phyloP scores from a whole-genome alignment of 176 grass and related monocot genomes.

The Urochloa ruziziensis region DNA sequence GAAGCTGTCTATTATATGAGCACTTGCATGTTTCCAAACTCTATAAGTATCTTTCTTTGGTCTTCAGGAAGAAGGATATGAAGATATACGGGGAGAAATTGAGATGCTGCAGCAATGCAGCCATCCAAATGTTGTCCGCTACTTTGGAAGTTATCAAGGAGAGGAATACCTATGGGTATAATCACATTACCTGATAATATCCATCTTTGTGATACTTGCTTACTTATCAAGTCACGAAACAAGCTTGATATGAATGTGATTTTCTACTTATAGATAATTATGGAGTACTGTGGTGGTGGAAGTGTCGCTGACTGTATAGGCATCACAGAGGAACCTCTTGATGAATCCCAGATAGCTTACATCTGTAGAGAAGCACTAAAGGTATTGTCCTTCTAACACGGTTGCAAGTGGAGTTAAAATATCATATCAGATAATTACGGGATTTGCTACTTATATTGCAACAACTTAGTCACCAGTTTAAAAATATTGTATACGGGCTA shows the following conservation, averaged over 20 bases:
- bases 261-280: conserved; percentile 73
- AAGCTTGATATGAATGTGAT: not conserved
- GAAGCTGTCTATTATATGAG: conserved; percentile 21
- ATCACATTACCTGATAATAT: conserved; percentile 26
- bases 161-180: conserved; percentile 96
- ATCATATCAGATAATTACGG: not conserved
- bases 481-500: not conserved
- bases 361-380: conserved; percentile 98
- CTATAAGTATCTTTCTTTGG: conserved; percentile 13
- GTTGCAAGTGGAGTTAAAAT: not conserved
- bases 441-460: conserved; percentile 11
- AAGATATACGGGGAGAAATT: conserved; percentile 98
- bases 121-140: conserved; percentile 95
- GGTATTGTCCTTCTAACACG: conserved; percentile 39
- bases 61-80: conserved; percentile 94
- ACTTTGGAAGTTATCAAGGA: conserved; percentile 99
- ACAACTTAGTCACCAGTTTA: not conserved
- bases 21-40: conserved; percentile 25
- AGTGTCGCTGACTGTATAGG: conserved; percentile 94
- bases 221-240: too few relatives aligned
- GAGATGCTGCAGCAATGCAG: conserved; percentile 99
- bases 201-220: not conserved
- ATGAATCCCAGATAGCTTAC: conserved; percentile 98
- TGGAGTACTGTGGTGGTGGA: conserved; percentile 99
- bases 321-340: conserved; percentile 87